phyloP scores from a whole-genome alignment of 2,329 filamentous ascomycete genomes.

The Fusarium albosuccineum region DNA sequence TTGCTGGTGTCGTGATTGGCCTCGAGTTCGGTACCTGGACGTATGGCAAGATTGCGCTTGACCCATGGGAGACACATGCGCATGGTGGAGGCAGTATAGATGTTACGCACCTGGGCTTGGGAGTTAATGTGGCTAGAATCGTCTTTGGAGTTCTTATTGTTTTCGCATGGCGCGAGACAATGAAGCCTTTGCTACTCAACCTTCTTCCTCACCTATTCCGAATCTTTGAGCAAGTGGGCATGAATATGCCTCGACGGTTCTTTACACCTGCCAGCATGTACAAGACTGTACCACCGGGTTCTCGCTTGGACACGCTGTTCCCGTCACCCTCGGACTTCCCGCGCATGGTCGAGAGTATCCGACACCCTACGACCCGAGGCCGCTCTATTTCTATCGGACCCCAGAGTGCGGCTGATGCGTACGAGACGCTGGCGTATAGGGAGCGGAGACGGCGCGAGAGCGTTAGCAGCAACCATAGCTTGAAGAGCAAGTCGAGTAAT shows the following conservation, averaged over 20 bases:
- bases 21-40: slow-evolving; percentile 88
- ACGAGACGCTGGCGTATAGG: slow-evolving; percentile 93
- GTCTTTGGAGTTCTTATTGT: slow-evolving; percentile 85
- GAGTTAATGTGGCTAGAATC: slow-evolving; percentile 75
- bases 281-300: slow-evolving; percentile 80
- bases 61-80: slow-evolving; percentile 59
- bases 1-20: slow-evolving; percentile 90
- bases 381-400: slow-evolving; percentile 91
- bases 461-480: slow-evolving; percentile 63
- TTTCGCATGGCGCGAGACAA: slow-evolving; percentile 89
- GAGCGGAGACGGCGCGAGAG: slow-evolving; percentile 72
- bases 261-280: slow-evolving; percentile 94
- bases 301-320: slow-evolving; percentile 83
- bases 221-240: slow-evolving; percentile 81
- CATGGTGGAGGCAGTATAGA: slow-evolving; percentile 70
- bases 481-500: slow-evolving; percentile 60
- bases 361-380: slow-evolving; percentile 76
- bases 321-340: slow-evolving; percentile 91
- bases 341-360: slow-evolving; percentile 82
- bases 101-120: slow-evolving; percentile 74
- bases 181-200: slow-evolving; percentile 86
- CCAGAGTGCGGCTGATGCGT: slow-evolving; percentile 95
- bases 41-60: slow-evolving; percentile 69
- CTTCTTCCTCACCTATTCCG: slow-evolving; percentile 89
- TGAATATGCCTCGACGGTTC: slow-evolving; percentile 87